phyloP scores from a whole-genome alignment of 1,284 basidiomycete genomes.

The Rhodofomes roseus region DNA sequence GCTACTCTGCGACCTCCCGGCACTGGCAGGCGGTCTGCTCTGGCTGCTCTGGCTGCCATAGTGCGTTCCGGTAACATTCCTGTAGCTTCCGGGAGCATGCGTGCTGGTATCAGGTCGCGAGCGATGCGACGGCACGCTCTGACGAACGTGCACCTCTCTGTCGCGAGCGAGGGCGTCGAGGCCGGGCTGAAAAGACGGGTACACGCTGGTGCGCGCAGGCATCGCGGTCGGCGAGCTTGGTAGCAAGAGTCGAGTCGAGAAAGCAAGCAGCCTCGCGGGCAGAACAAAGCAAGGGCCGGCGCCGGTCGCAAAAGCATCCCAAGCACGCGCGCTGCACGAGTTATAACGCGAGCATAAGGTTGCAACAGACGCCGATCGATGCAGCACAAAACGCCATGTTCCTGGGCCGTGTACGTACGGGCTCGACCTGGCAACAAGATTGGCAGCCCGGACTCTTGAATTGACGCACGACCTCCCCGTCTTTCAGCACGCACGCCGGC shows the following conservation, averaged over 20 bases:
- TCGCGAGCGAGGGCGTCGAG: background rate
- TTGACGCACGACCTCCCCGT: background rate
- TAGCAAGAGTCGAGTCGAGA: background rate
- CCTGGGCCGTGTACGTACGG: background rate
- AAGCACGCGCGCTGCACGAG: background rate
- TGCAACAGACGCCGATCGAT: background rate
- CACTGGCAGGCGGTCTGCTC: background rate
- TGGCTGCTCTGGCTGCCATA: background rate
- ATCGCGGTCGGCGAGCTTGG: background rate
- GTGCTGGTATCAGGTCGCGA: background rate
- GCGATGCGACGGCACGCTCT: background rate
- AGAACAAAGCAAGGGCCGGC: background rate
- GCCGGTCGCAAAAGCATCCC: background rate
- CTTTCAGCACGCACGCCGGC: background rate
- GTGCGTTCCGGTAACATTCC: background rate
- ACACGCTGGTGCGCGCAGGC: slow-evolving; percentile 5
- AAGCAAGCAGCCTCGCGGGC: background rate
- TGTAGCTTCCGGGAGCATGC: background rate
- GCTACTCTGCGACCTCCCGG: background rate
- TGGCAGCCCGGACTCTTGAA: background rate
- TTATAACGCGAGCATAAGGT: slow-evolving; percentile 1
- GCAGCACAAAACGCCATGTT: background rate
- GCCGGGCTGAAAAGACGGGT: slow-evolving; percentile 6
- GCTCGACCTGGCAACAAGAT: background rate
- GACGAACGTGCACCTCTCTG: background rate